Evolutionary conservation across 768 basidiomycete genomes (phyloP).

Genomic region (Russula ochroleuca): DNA sequence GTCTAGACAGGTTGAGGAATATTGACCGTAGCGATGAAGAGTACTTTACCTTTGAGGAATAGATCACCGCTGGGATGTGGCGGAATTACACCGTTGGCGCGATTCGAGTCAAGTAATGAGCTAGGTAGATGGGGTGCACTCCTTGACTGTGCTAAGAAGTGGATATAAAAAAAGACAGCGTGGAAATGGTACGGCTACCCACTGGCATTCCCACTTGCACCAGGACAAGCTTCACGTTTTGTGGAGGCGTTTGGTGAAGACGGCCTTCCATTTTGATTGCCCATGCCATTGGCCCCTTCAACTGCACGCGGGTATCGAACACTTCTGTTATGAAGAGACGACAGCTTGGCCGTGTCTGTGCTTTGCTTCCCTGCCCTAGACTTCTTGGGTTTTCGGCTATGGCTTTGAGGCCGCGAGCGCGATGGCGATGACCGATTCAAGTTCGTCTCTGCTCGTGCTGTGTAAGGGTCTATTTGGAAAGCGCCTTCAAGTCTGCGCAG

Average conservation of each 20-base stretch:
- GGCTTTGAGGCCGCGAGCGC: background rate
- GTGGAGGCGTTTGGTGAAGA: background rate
- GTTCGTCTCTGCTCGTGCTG: background rate
- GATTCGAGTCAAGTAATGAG: constrained; percentile 19
- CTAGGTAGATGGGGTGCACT: background rate
- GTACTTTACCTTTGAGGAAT: constrained; percentile 23
- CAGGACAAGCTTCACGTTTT: background rate
- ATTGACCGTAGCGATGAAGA: background rate
- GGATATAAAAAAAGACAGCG: background rate
- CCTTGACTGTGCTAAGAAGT: background rate
- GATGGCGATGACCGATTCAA: background rate
- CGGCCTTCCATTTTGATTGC: background rate
- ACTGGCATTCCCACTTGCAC: background rate
- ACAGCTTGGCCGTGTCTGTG: background rate
- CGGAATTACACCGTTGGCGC: constrained; percentile 28
- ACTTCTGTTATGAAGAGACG: background rate
- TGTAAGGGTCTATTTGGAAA: background rate
- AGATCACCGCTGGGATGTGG: constrained; percentile 14
- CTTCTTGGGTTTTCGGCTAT: background rate
- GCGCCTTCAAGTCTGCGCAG: too few species aligned
- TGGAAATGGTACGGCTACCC: background rate
- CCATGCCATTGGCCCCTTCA: background rate
- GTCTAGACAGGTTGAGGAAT: constrained; percentile 35
- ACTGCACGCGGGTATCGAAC: background rate
- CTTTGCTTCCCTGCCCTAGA: background rate